Conservation (phyloP, 1,284 basidiomycete species). For the Singerocomus inundabilis region DNA sequence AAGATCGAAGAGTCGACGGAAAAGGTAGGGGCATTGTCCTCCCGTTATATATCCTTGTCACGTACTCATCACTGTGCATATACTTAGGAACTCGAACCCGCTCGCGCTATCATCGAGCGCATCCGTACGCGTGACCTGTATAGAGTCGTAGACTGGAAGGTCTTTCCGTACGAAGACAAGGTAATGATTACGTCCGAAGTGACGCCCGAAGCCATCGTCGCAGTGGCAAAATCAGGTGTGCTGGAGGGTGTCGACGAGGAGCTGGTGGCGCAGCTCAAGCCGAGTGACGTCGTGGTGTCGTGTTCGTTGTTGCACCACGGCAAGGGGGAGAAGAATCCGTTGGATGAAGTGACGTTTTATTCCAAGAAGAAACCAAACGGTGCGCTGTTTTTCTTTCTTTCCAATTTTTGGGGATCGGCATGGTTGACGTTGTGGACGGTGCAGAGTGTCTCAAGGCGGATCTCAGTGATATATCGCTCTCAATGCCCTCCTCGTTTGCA, state of each 20-base stretch:
- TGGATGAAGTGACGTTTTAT: constrained; percentile 70
- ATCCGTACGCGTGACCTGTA: constrained; percentile 66
- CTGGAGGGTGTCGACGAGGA: constrained; percentile 29
- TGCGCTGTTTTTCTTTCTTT: constrained; percentile 26
- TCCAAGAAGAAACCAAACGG: constrained; percentile 62
- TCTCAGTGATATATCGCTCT: constrained; percentile 57
- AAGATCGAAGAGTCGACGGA: constrained; percentile 51
- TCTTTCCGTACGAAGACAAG: constrained; percentile 50
- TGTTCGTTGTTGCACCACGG: constrained; percentile 68
- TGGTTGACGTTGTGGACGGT: background rate
- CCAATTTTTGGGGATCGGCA: background rate
- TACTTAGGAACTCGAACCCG: constrained; percentile 53
- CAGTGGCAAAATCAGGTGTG: constrained; percentile 17
- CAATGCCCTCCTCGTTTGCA: constrained; percentile 60
- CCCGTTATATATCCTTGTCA: background rate
- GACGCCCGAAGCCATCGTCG: constrained; percentile 56
- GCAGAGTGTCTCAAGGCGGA: constrained; percentile 46
- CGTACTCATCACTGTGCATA: no score
- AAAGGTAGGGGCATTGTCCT: constrained; percentile 36
- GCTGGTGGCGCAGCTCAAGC: constrained; percentile 38
- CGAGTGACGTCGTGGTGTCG: constrained; percentile 62
- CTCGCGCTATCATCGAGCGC: constrained; percentile 59
- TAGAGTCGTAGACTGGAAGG: constrained; percentile 64
- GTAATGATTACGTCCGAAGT: constrained; percentile 42
- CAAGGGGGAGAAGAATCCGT: constrained; percentile 66